Base-by-base conservation (phyloP, 805 yeast species). In the Starmera amethionina region DNA sequence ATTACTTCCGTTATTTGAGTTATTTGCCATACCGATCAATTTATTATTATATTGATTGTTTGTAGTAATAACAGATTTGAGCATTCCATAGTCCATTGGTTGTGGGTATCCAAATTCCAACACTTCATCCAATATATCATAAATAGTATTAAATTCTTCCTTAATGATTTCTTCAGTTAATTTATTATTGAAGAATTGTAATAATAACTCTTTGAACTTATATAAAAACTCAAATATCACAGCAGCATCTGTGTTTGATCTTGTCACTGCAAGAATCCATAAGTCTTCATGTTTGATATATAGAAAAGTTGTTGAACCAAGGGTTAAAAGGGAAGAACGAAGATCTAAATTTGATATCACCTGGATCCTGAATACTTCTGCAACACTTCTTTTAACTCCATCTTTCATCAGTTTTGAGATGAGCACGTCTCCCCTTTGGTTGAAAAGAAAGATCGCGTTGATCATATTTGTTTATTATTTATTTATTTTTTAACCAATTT, bases 281-380 rank as follows among this genome's bases (percentile, higher is more conserved):
- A 90, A 50, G 38, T 70, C 65, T 12, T 69, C 67, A 27, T 72
- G 66, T 47, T 75, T 75, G 37, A 85, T 79, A 54, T 87, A 89
- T 40, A 87, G 70, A 55, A 90, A 93, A 0, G 96, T 82, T 0
- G 97, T 93, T 0, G 95, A 85, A 1, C 97, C 97, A 35, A 93
- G 63, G 0, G 97, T 93, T 35, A 90, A 63, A 1, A 83, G 70
- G 0, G 93, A 90, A 0, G 86, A 73, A 46, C 79, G 64, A n/a
- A 68, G 63, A 18, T 73, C 79, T 4, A 73, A 67, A 42, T 80
- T 73, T 40, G 84, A 68, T 34, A 90, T 86, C 25, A 90, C 96
- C 55, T 90, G 96, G 40, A 88, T 80, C n/a, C 96, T 73, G 54
- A 90, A 90, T 28, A 88, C 85, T 50, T 89, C 97, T 14, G 93